Evolutionary conservation across 2,329 filamentous ascomycete genomes (phyloP), one percentile per base, ranked within the genome.

Genomic region (Aaosphaeria arxii): DNA sequence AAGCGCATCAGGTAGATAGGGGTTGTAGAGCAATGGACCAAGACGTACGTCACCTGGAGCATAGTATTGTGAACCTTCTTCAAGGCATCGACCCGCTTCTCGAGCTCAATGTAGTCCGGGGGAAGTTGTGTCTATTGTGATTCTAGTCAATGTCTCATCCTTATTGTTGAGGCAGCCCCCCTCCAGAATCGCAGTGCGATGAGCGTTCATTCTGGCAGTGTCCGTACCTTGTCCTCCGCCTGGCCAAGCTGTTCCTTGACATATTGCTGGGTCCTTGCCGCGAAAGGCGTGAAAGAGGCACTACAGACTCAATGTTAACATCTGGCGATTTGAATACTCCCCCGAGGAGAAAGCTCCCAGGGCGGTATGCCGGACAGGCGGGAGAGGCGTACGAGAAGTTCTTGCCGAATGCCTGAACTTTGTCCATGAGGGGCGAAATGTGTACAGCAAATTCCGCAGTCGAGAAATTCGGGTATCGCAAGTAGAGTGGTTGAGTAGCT

Each of bases 51-150:
- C 69, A 97, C 94, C 60, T 90, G 85, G 55, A 99, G 85, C 80
- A 99, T 89, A 79, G 95, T 96, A 77, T 95, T 90, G 74, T 99
- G 94, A 51, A 95, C 94, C 69, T 88, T 85, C 80, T 96, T 97
- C 69, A 99, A 79, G 50, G 94, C 94, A 83, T 99, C 94, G 65
- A 97, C 91, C 58, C 92, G 87, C 83, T 96, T 96, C 83, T 99
- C 94, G 53, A 99, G 87, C 74, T 97, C 91, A 70, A 96, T 89
- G 75, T 99, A 99, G 75, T 97, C 94, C 60, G 91, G 87, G 41
- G 94, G 94, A 40, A 99, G 89, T 76, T 97, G 88, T 55, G 94
- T 99, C 90, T 95, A 52, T 54, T 43, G 45, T 42, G 43, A 36
- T 41, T 44, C 40, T n/a, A 44, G 53, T 69, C 51, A 69, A 54